Base-by-base conservation (phyloP, 345 rosid species). In the Mangifera indica region DNA sequence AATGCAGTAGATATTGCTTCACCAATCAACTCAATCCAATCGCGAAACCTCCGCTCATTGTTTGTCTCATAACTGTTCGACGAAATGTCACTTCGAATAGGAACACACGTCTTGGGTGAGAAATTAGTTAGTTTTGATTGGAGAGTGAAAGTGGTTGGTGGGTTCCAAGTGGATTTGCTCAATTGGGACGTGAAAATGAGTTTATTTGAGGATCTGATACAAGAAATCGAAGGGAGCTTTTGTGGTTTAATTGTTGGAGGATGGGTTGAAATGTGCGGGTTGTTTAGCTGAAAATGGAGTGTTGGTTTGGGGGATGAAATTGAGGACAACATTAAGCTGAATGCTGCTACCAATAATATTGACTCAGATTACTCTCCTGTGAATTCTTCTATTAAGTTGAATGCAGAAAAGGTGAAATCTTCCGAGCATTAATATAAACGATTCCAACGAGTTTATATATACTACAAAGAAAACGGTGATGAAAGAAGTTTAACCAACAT, bases 1-100 rank as follows among this genome's bases (percentile, higher is more conserved):
- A 93, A 91, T 24, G 96, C 93, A 24, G 87, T 87, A 46, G 97
- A 91, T 24, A 92, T 22, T 42, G 70, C 83, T 45, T 93, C 98
- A 25, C 91, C 83, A 53, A 84, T 40, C 79, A 61, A 77, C 87
- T 82, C 96, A 74, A 91, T 63, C 96, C 91, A 85, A 34, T 81
- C 84, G 40, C 91, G 74, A 40, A 93, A 77, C 64, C 85, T 78
- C 65, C 80, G 81, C n/a, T 58, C 32, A 4, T 15, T 60, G 70
- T 58, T 60, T 0, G 84, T 22, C 5, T 78, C 70, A 13, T 78
- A 80, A 26, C 78, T 60, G 72, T 81, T 78, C 34, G 93, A 85
- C 15, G 98, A 88, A 80, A 81, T 68, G 76, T 90, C 89, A 60
- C 93, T 86, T 8, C 32, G 88, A 77, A 81, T 52, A 1, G 74